These are phyloP conservation scores for Podospora comata DNA, from an alignment of 495 filamentous ascomycete genomes.

Conservation along the genomic window DNA sequence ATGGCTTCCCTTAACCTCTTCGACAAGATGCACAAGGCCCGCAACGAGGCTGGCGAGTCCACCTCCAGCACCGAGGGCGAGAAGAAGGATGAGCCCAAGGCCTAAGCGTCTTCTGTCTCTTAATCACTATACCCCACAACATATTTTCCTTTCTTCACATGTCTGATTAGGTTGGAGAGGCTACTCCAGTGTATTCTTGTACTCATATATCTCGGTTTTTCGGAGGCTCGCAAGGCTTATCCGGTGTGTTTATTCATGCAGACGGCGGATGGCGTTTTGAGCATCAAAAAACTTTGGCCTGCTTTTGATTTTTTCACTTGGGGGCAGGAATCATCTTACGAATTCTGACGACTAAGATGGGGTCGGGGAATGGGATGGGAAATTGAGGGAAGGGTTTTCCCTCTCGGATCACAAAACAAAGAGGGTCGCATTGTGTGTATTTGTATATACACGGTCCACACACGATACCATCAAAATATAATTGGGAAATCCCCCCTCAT, in stretches of 20 bases:
- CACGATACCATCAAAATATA: constrained; percentile 16
- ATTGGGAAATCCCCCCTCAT: constrained; percentile 32
- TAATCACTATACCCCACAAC: constrained; percentile 27
- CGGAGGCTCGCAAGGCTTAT: constrained; percentile 27
- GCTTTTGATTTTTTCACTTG: constrained; percentile 26
- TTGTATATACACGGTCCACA: neutral
- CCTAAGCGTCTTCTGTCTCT: constrained; percentile 19
- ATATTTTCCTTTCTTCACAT: constrained; percentile 28
- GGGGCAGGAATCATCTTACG: constrained; percentile 30
- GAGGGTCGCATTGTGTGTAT: neutral
- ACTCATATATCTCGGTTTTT: constrained; percentile 41
- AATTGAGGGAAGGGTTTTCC: constrained; percentile 6
- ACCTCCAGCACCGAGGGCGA: constrained; percentile 65
- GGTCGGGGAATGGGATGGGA: constrained; percentile 19
- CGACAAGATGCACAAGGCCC: constrained; percentile 99
- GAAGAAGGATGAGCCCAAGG: constrained; percentile 69
- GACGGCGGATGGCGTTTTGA: constrained; percentile 49
- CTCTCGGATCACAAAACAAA: neutral
- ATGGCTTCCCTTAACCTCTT: constrained; percentile 93
- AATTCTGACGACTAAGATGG: constrained; percentile 32
- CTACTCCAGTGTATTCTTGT: constrained; percentile 41
- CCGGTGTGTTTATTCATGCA: constrained; percentile 37
- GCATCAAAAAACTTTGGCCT: constrained; percentile 37
- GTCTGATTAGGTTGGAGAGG: constrained; percentile 36
- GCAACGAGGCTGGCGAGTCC: constrained; percentile 58